These are phyloP conservation scores for Exophiala lecanii-corni DNA, from an alignment of 2,329 filamentous ascomycete genomes.

Conservation along the genomic window DNA sequence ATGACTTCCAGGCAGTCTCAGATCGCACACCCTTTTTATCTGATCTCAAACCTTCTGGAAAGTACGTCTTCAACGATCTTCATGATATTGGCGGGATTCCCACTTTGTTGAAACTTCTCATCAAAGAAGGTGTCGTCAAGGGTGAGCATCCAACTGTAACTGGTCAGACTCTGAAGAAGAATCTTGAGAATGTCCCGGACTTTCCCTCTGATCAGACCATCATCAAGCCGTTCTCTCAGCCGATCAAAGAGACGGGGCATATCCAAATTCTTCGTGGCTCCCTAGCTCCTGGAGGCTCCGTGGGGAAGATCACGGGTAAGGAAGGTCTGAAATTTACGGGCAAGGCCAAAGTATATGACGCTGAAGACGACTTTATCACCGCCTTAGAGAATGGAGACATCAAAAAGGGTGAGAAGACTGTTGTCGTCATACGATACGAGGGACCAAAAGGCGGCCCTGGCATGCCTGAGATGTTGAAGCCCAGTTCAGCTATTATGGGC, in stretches of 20 bases:
- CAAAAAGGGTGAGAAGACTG: conserved; percentile 71
- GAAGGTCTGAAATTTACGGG: conserved; percentile 65
- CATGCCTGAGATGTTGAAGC: conserved; percentile 73
- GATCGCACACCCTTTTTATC: conserved; percentile 75
- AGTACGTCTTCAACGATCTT: conserved; percentile 58
- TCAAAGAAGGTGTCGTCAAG: conserved; percentile 55
- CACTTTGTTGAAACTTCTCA: conserved; percentile 53
- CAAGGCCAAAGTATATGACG: conserved; percentile 66
- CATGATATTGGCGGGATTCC: conserved; percentile 55
- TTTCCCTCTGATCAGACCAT: conserved; percentile 67
- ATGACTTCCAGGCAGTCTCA: conserved; percentile 80
- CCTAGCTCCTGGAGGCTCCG: conserved; percentile 64
- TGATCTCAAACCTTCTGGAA: conserved; percentile 73
- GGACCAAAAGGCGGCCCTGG: conserved; percentile 69
- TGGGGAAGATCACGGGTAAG: conserved; percentile 74
- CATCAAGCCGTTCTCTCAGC: conserved; percentile 61
- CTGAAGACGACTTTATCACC: conserved; percentile 63
- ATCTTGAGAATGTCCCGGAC: conserved; percentile 54
- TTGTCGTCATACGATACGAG: conserved; percentile 71
- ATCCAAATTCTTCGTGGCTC: conserved; percentile 68
- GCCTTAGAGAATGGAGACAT: conserved; percentile 64
- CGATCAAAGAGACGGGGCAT: conserved; percentile 67
- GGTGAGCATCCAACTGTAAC: conserved; percentile 59
- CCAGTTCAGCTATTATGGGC: conserved; percentile 68
- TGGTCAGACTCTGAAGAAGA: conserved; percentile 55